Conservation (phyloP, 2,329 filamentous ascomycete species). For the Hawksworthiomyces lignivorus region DNA sequence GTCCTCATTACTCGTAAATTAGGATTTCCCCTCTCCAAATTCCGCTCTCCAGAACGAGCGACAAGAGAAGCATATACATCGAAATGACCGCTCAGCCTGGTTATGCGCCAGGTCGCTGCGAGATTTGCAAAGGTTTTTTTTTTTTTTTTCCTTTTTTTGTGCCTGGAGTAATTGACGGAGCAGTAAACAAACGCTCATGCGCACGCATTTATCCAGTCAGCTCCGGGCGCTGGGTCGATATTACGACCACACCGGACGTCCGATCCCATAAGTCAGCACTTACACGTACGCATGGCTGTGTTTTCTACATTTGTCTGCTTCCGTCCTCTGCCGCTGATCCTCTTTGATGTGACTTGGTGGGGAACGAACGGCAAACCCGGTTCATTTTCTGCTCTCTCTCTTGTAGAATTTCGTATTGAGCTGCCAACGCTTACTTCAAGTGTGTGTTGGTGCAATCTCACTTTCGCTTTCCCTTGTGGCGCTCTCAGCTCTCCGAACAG, state of each 20-base stretch:
- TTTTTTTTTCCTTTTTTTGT: not conserved
- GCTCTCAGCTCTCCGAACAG: too few relatives aligned
- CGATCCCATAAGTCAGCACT: not conserved
- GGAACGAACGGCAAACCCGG: conserved; percentile 2
- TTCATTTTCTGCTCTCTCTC: not conserved
- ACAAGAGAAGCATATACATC: conserved; percentile 5
- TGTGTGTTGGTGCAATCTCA: too few relatives aligned
- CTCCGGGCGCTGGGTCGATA: conserved; percentile 5
- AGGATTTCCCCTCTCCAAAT: too few relatives aligned
- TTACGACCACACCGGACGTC: conserved; percentile 9
- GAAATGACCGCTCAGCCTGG: too few relatives aligned
- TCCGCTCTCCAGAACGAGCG: too few relatives aligned
- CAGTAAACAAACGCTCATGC: not conserved
- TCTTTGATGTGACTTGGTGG: too few relatives aligned
- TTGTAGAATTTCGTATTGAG: not conserved
- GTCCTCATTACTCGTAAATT: conserved; percentile 1
- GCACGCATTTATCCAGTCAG: conserved; percentile 9
- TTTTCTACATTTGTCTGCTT: not conserved
- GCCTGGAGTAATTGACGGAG: not conserved
- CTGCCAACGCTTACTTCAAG: too few relatives aligned
- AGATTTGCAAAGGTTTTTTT: not conserved
- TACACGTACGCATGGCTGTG: not conserved
- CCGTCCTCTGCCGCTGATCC: not conserved
- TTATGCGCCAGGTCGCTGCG: too few relatives aligned
- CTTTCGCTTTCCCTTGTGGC: too few relatives aligned